Base-by-base conservation (phyloP, 164 flowering plant genomes). In the Magnolia officinalis region DNA sequence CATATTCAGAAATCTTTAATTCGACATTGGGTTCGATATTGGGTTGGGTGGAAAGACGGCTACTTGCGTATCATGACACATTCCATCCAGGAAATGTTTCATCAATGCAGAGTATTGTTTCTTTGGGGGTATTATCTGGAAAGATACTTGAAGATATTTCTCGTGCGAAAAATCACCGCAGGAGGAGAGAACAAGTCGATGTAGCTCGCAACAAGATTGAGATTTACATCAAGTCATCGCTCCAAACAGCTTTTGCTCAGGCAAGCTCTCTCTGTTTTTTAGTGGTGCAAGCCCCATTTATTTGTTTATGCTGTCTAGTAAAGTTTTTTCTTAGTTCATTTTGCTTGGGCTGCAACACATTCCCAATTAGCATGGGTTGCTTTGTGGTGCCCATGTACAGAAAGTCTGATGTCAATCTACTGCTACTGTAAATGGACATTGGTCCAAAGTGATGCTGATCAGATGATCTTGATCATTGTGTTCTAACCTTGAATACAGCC, bases 191-290 rank as follows among this genome's bases (percentile, higher is more conserved):
- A 74, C 81, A 84, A 64, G 85, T 81, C 31, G 87, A 89, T 72
- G 84, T 87, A 70, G 85, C 89, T 79, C 76, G 77, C 73, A 81
- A 81, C 26, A 88, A 88, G 76, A 85, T 91, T 82, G 98, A 95
- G 31, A 78, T 82, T 18, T 93, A 92, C 77, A 90, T 95, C 67
- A 85, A 98, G 82, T 92, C 97, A 37, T 95, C 98, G 0, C 52
- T 93, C 6, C 89, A 87, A 16, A 69, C 81, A 65, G 97, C 96
- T 74, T 95, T 92, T 81, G 82, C 94, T 72, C 94, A 92, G 98
- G 98, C 87, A 84, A 87, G 97, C 86, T 26, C 29, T 26, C 29
- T 26, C 29, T 26, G 29, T 26, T 26, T 26, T 26, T 26, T 26
- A 26, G 29, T 26, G 29, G 29, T 26, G 29, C 29, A 26, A 20